phyloP scores from a whole-genome alignment of 148 eudicot genomes.

The Silene conica region DNA sequence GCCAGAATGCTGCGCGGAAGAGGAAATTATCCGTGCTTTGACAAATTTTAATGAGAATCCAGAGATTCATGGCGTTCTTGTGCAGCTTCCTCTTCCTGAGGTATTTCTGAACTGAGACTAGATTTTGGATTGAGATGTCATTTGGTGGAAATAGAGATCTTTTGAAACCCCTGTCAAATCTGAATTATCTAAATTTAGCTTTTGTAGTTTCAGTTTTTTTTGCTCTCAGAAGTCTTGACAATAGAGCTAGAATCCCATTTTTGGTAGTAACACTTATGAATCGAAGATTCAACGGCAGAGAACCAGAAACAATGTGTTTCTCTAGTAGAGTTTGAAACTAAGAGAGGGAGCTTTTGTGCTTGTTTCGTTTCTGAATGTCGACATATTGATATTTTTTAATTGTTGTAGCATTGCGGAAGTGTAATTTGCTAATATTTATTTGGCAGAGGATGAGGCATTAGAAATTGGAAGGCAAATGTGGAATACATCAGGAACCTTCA shows the following conservation, averaged over 20 bases:
- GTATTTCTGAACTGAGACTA: conserved; percentile 30
- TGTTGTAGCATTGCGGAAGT: background rate
- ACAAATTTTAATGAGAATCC: conserved; percentile 46
- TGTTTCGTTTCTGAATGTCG: background rate
- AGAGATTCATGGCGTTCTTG: conserved; percentile 68
- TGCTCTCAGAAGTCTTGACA: background rate
- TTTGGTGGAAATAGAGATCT: background rate
- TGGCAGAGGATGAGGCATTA: background rate
- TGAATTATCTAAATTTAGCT: background rate
- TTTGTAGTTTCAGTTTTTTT: background rate
- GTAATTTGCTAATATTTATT: background rate
- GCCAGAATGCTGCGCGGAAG: conserved; percentile 51
- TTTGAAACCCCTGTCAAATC: background rate
- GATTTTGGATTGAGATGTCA: background rate
- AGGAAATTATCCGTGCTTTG: conserved; percentile 50
- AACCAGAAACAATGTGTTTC: background rate
- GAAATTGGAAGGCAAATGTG: background rate
- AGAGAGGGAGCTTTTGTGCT: background rate
- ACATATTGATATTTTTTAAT: too few species aligned
- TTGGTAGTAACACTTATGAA: background rate
- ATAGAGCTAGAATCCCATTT: background rate
- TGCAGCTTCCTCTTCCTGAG: conserved; percentile 86
- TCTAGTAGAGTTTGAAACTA: background rate
- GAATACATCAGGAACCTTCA: background rate
- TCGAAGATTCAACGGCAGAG: background rate